Conservation (phyloP, 169 alveolate genomes). For the Cryptosporidium baileyi region DNA sequence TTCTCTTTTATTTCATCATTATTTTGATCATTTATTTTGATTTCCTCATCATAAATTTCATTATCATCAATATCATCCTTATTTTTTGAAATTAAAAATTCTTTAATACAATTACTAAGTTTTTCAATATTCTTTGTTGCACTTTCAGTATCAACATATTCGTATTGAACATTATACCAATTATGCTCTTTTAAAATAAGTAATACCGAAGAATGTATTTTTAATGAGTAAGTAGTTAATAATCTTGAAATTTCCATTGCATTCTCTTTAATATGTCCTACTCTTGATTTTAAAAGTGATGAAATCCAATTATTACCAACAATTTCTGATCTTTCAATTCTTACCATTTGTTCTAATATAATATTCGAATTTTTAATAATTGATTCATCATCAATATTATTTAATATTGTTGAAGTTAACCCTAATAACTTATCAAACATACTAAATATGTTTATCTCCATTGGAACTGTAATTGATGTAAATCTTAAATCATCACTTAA, state of each 20-base stretch:
- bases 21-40: neutral
- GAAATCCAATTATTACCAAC: conserved; percentile 14
- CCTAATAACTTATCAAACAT: conserved; percentile 36
- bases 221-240: conserved; percentile 23
- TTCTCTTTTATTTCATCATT: neutral
- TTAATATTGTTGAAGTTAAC: neutral
- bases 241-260: conserved; percentile 68
- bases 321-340: neutral
- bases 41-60: neutral
- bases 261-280: conserved; percentile 10
- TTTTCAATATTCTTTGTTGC: conserved; percentile 20
- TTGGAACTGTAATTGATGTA: conserved; percentile 19
- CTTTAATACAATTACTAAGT: neutral
- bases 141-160: conserved; percentile 1
- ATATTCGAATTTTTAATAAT: neutral
- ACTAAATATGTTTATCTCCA: conserved; percentile 28
- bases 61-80: neutral
- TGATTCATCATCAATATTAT: too few species aligned
- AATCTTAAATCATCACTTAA: conserved; percentile 32
- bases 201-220: conserved; percentile 25
- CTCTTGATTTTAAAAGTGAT: neutral
- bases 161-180: conserved; percentile 46
- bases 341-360: conserved; percentile 3
- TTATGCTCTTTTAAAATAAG: conserved; percentile 32
- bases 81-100: conserved; percentile 12